Percentiles rank a stretch among this genome's conserved stretches.
These are phyloP conservation scores for Glycine tomentella DNA, from an alignment of 306 rosid species.

Conservation along the genomic window DNA sequence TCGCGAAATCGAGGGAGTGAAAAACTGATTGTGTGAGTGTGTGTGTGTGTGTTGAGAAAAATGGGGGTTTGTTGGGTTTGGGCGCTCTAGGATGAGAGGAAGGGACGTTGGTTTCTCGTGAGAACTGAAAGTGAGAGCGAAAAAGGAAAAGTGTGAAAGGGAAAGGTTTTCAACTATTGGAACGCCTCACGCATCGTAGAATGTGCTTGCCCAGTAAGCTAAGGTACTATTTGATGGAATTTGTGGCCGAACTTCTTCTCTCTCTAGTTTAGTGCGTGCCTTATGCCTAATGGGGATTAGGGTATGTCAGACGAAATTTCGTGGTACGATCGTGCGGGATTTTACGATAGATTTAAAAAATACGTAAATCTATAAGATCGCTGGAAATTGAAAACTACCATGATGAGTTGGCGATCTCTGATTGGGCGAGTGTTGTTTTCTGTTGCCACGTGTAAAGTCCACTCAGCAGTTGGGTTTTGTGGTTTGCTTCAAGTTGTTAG, in stretches of 20 bases:
- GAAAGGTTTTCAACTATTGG: conserved; percentile 42
- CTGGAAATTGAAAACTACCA: conserved; percentile 33
- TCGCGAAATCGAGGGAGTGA: not conserved
- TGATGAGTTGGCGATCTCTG: not conserved
- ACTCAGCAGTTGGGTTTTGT: not conserved
- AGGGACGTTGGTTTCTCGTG: conserved; percentile 43
- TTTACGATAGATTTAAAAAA: too few relatives aligned
- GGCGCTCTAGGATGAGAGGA: conserved; percentile 2
- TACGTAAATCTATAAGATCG: not conserved
- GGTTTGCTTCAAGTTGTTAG: not conserved
- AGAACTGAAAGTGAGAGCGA: conserved; percentile 30
- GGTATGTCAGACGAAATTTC: conserved; percentile 37
- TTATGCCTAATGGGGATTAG: not conserved
- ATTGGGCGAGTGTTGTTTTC: not conserved
- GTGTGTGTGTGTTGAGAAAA: not conserved
- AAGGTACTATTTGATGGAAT: not conserved
- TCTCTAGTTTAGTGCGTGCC: conserved; percentile 1
- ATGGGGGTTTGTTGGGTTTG: not conserved
- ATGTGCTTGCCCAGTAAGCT: conserved; percentile 43
- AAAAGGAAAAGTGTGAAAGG: conserved; percentile 37
- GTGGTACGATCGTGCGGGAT: conserved; percentile 39
- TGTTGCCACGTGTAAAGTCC: not conserved
- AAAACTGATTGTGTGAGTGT: not conserved
- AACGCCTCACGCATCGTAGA: conserved; percentile 25
- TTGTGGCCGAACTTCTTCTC: conserved; percentile 8